Evolutionary conservation across 148 eudicot genomes (phyloP).

Genomic region (Rhododendron henanense): DNA sequence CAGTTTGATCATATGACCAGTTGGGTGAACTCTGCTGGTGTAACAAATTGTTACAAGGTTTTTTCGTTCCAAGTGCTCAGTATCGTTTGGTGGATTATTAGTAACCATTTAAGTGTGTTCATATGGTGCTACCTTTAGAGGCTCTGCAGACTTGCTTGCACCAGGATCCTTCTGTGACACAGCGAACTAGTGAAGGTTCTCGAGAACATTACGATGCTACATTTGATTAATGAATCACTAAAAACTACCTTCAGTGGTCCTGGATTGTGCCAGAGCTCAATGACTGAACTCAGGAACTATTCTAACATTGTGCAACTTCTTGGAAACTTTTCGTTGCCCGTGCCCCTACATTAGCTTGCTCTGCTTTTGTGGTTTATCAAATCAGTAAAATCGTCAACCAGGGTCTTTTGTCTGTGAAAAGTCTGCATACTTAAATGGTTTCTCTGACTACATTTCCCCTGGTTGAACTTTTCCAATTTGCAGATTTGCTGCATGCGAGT

Average conservation of each 20-base stretch:
- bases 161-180: background rate
- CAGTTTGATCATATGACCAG: background rate
- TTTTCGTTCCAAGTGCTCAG: background rate
- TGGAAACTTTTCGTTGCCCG: background rate
- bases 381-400: background rate
- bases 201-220: background rate
- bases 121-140: background rate
- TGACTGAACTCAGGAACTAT: background rate
- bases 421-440: background rate
- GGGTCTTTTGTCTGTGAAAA: background rate
- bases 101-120: background rate
- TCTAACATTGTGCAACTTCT: background rate
- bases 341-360: background rate
- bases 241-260: background rate
- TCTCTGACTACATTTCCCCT: background rate
- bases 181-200: background rate
- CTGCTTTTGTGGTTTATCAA: background rate
- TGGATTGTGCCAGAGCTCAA: background rate
- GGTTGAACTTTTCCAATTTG: background rate
- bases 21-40: background rate
- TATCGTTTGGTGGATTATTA: background rate
- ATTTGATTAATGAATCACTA: background rate
- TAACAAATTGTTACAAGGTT: background rate
- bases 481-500: background rate
- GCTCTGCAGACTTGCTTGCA: background rate